Evolutionary conservation across 169 alveolate genomes (phyloP).

Genomic region (Eimeria tenella): DNA sequence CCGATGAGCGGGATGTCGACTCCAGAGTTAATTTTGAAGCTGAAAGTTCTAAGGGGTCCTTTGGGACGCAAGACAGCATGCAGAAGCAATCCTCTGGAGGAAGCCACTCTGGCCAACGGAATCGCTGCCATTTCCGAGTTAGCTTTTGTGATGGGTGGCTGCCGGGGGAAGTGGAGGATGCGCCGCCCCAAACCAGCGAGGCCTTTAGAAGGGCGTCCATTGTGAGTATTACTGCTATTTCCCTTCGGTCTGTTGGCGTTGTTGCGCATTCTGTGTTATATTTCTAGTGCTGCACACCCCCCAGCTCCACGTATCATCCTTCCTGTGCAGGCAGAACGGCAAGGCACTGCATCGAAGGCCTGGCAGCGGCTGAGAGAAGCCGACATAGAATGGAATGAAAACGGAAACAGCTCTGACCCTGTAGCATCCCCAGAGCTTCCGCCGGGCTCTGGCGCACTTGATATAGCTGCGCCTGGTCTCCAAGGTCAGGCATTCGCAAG

Average conservation of each 20-base stretch:
- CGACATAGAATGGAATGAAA: not conserved
- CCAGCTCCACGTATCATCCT: not conserved
- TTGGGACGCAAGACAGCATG: not conserved
- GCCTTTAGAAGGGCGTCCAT: slow-evolving; percentile 1
- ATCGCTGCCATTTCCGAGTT: not conserved
- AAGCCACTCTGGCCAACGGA: not conserved
- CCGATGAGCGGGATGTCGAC: not conserved
- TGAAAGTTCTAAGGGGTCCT: not conserved
- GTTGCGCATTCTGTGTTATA: not conserved
- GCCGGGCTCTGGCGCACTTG: too few relatives aligned
- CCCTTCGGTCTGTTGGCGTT: not conserved
- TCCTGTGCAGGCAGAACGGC: slow-evolving; percentile 29
- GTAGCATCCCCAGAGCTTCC: too few relatives aligned
- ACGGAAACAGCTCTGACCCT: too few relatives aligned
- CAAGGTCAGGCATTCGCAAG: not conserved
- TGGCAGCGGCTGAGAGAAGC: not conserved
- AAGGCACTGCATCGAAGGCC: not conserved
- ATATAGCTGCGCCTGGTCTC: not conserved
- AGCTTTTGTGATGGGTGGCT: not conserved
- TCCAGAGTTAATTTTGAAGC: not conserved
- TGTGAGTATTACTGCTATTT: not conserved
- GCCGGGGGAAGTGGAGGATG: not conserved
- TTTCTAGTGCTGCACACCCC: too few relatives aligned
- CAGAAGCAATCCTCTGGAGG: not conserved
- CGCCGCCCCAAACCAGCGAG: not conserved